A percentile compares a stretch with the other conserved stretches of the same genome.
These are phyloP conservation scores for Yamadazyma diddensiae DNA, from an alignment of 1,139 yeast genomes.

Conservation along the genomic window DNA sequence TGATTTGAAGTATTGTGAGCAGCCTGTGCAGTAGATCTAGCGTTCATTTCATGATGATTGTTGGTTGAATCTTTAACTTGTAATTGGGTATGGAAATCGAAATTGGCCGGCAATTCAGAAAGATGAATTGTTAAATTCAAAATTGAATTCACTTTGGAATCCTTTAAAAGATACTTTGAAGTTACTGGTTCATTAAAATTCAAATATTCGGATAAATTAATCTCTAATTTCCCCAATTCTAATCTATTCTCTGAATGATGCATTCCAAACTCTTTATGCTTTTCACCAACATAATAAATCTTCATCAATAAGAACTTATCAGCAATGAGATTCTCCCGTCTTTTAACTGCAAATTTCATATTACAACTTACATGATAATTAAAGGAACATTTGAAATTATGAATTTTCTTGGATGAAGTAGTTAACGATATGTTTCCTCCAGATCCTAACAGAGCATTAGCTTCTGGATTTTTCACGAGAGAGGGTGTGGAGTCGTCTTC, in stretches of 20 bases:
- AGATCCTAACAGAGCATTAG: conserved; percentile 6
- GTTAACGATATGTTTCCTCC: conserved; percentile 31
- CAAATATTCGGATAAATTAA: conserved; percentile 73
- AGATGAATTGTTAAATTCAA: conserved; percentile 45
- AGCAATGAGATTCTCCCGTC: conserved; percentile 35
- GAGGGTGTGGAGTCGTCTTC: neutral
- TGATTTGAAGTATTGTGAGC: conserved; percentile 5
- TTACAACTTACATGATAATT: conserved; percentile 40
- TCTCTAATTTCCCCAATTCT: conserved; percentile 60
- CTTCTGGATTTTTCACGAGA: neutral
- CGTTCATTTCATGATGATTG: conserved; percentile 6
- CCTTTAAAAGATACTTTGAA: conserved; percentile 65
- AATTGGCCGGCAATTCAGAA: conserved; percentile 41
- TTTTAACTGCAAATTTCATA: conserved; percentile 35
- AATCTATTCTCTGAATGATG: conserved; percentile 20
- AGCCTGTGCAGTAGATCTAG: conserved; percentile 5
- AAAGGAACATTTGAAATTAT: conserved; percentile 42
- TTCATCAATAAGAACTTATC: conserved; percentile 35
- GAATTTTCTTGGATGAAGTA: conserved; percentile 35
- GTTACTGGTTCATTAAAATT: conserved; percentile 51
- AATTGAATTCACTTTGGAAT: conserved; percentile 81
- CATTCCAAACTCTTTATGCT: conserved; percentile 27
- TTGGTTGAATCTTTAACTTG: conserved; percentile 27
- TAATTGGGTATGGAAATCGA: conserved; percentile 42
- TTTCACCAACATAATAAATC: conserved; percentile 39